phyloP scores from a whole-genome alignment of 2,329 filamentous ascomycete genomes.

The Colletotrichum sp. region DNA sequence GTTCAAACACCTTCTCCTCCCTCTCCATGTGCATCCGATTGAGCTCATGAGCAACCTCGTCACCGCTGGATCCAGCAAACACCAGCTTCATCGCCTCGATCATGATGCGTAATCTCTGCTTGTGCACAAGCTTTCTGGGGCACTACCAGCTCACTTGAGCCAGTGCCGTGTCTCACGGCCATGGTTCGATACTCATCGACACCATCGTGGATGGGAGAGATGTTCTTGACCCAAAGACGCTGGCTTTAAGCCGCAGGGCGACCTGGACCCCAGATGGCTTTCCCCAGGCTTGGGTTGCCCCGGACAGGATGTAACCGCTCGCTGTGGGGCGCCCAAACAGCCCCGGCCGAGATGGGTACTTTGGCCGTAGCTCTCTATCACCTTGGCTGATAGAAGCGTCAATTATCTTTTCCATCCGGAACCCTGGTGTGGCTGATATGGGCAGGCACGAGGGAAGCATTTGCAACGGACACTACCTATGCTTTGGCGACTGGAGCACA shows the following conservation, averaged over 20 bases:
- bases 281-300: not conserved
- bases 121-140: not conserved
- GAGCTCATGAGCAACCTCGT: fast-evolving
- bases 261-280: not conserved
- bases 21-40: not conserved
- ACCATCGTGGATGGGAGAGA: not conserved
- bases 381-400: not conserved
- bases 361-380: too few species aligned
- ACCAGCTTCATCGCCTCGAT: not conserved
- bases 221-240: not conserved
- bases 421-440: not conserved
- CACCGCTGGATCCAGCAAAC: not conserved
- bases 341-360: not conserved
- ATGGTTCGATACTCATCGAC: not conserved
- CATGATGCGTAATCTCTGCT: not conserved
- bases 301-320: not conserved
- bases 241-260: not conserved
- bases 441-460: not conserved
- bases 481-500: not conserved
- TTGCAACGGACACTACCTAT: not conserved
- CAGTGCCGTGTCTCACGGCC: not conserved
- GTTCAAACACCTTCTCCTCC: not conserved
- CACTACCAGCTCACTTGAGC: not conserved
- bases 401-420: not conserved
- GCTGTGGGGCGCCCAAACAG: not conserved